phyloP scores from a whole-genome alignment of 306 rosid species.

The Purshia tridentata region DNA sequence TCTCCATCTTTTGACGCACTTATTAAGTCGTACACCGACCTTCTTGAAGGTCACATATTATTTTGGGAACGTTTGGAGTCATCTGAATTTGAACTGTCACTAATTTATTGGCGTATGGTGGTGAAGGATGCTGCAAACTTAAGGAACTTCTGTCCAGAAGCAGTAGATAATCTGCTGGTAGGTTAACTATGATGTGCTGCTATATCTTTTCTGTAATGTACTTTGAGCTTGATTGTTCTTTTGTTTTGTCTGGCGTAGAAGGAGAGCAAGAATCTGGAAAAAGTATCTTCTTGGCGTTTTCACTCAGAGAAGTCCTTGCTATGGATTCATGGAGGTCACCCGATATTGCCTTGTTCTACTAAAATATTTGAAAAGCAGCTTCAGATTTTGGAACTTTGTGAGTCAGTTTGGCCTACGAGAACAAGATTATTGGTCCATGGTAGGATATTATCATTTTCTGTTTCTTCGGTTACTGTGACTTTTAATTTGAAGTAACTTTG shows the following conservation, averaged over 20 bases:
- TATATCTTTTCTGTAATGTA: constrained; percentile 21
- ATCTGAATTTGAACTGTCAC: constrained; percentile 44
- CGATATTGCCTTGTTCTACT: constrained; percentile 59
- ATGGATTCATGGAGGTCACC: constrained; percentile 94
- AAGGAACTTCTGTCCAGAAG: constrained; percentile 49
- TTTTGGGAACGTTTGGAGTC: constrained; percentile 56
- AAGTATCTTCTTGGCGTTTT: constrained; percentile 29
- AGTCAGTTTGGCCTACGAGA: constrained; percentile 61
- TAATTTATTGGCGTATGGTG: constrained; percentile 64
- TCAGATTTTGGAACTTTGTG: constrained; percentile 53
- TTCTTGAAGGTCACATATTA: constrained; percentile 60
- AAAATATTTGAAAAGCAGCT: constrained; percentile 52
- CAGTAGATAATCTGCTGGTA: constrained; percentile 59
- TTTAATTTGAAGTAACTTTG: not conserved
- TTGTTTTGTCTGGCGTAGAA: constrained; percentile 33
- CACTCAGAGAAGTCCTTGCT: constrained; percentile 63
- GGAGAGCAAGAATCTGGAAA: constrained; percentile 47
- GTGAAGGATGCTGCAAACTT: constrained; percentile 55
- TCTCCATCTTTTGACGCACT: constrained; percentile 47
- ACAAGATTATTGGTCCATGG: constrained; percentile 42
- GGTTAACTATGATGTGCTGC: constrained; percentile 25
- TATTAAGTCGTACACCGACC: constrained; percentile 47
- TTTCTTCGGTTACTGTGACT: constrained; percentile 7
- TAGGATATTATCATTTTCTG: constrained; percentile 22
- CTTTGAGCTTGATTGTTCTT: constrained; percentile 11